Conservation (phyloP, 2,329 filamentous ascomycete species). For the Trichoderma harzianum region DNA sequence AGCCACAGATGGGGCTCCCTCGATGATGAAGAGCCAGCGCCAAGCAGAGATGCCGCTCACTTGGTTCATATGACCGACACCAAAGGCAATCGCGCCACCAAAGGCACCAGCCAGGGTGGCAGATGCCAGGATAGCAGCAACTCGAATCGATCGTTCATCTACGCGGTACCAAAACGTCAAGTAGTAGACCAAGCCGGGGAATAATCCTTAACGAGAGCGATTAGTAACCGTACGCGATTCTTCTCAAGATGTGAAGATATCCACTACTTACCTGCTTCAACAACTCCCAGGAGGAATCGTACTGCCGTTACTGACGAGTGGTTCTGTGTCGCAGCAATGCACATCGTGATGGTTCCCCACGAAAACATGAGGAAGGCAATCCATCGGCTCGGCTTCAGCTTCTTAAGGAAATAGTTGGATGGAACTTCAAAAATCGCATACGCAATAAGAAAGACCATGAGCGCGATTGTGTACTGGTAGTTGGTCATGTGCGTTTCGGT, state of each 20-base stretch:
- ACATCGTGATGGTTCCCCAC: not conserved
- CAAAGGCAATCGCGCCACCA: not conserved
- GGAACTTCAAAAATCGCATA: not conserved
- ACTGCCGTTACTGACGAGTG: not conserved
- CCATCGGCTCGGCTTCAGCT: not conserved
- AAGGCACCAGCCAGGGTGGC: not conserved
- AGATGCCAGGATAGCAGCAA: not conserved
- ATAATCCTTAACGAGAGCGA: not conserved
- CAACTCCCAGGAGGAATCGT: not conserved
- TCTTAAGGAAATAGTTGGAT: not conserved
- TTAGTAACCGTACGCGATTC: not conserved
- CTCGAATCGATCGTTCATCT: not conserved
- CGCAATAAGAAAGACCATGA: not conserved
- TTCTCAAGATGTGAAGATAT: not conserved
- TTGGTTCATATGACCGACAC: not conserved
- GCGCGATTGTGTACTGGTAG: not conserved
- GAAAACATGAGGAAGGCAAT: not conserved
- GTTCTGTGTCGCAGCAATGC: not conserved
- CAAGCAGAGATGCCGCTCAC: not conserved
- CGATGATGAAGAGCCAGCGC: not conserved
- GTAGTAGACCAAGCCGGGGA: not conserved
- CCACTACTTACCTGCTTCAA: not conserved
- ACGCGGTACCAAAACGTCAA: not conserved
- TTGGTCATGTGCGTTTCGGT: not conserved
- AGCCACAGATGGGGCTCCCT: not conserved